Evolutionary conservation across 805 yeast genomes (phyloP), one percentile per base, ranked within the genome.

Genomic region (Saccharomycopsis olivae): DNA sequence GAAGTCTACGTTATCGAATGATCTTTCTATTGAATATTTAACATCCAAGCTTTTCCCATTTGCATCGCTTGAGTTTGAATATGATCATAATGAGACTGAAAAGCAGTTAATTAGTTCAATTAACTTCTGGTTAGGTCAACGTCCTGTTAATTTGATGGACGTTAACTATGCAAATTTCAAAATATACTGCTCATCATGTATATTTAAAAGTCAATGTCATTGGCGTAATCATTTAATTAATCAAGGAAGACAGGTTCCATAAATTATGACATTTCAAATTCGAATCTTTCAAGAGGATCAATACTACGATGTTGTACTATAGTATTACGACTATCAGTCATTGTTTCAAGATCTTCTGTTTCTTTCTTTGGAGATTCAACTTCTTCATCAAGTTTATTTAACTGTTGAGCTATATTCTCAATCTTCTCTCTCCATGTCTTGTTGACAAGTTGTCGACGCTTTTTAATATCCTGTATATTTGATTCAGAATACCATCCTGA

Each of bases 91-190:
- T 0, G 50, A 46, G 10, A 50, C 73, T 2, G 45, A 57, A 1
- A 27, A 47, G 2, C 10, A 23, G 6, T 23, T 23, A 10, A 23
- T 8, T 23, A 10, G 10, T 6, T 23, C 25, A 2, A 48, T 69
- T 38, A 51, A 52, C 18, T 70, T 75, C 47, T 80, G 87, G 87
- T 60, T 62, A 49, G 87, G 87, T 0, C 49, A 56, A 24, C 57
- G 81, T 34, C 54, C 53, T 3, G 82, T 84, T 1, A 51, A 49
- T 23, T 67, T 66, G 5, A 62, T 71, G 3, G 50, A 53, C 6
- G 59, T 55, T 13, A 63, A 62, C 1, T 39, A 48, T 11, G 41
- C 47, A 25, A 64, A 69, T 54, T 47, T 58, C 47, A 40, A 53
- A 17, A 47, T 57, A 3, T 65, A 65, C 43, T 80, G 89, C 53